These are phyloP conservation scores for Pleurotus cornucopiae DNA, from an alignment of 768 basidiomycete species.

Conservation along the genomic window DNA sequence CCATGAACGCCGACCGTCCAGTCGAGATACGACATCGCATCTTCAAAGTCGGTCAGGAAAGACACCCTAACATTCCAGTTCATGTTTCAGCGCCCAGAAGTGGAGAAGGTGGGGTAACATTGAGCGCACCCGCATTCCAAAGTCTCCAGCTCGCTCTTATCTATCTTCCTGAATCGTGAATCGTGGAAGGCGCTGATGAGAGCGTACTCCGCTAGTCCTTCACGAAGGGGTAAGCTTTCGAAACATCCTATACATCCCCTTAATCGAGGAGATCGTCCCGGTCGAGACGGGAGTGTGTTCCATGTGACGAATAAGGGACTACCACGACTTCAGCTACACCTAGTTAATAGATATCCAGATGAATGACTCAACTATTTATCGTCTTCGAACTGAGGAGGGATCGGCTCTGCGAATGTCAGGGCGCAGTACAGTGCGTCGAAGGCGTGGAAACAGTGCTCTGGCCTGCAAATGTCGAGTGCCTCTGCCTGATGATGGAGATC, in stretches of 20 bases:
- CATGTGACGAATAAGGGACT: constrained; percentile 97
- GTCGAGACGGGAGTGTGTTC: constrained; percentile 68
- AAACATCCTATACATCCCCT: constrained; percentile 97
- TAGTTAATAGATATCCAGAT: background rate
- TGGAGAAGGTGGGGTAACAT: constrained; percentile 25
- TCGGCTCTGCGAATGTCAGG: constrained; percentile 53
- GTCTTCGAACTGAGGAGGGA: constrained; percentile 61
- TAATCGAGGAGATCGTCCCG: constrained; percentile 58
- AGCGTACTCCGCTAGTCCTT: constrained; percentile 87
- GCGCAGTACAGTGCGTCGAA: constrained; percentile 80
- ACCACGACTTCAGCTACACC: background rate
- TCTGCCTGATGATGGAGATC: constrained; percentile 32
- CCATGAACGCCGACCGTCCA: constrained; percentile 94
- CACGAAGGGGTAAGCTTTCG: constrained; percentile 63
- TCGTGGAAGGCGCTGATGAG: constrained; percentile 89
- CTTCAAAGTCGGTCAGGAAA: constrained; percentile 90
- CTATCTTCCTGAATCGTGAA: constrained; percentile 78
- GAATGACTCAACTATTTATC: constrained; percentile 67
- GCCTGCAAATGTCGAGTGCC: constrained; percentile 46
- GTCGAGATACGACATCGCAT: constrained; percentile 79
- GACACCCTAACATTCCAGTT: constrained; percentile 58
- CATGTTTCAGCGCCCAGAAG: background rate
- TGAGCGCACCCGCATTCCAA: constrained; percentile 76
- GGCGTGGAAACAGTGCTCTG: constrained; percentile 77
- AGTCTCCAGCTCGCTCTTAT: constrained; percentile 65